These are phyloP conservation scores for Podaxis rugospora DNA, from an alignment of 768 basidiomycete species.

Conservation along the genomic window DNA sequence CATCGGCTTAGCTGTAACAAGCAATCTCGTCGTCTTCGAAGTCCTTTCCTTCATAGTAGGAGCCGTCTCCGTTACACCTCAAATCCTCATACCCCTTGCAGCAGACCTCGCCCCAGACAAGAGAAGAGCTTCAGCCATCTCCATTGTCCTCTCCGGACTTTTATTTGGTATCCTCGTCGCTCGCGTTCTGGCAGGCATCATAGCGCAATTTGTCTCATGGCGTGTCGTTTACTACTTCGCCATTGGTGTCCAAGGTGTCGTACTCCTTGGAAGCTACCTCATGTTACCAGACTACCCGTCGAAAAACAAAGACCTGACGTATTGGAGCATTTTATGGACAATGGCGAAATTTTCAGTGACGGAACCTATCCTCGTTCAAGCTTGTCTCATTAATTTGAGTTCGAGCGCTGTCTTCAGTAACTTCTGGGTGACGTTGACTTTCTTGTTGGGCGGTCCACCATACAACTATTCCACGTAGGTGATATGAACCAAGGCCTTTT, in stretches of 20 bases:
- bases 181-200: constrained; percentile 69
- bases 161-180: constrained; percentile 72
- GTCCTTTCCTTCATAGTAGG: constrained; percentile 69
- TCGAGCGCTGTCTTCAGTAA: constrained; percentile 55
- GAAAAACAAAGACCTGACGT: constrained; percentile 62
- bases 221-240: constrained; percentile 76
- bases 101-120: constrained; percentile 79
- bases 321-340: constrained; percentile 63
- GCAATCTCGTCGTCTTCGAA: constrained; percentile 56
- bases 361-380: constrained; percentile 75
- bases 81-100: constrained; percentile 73
- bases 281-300: constrained; percentile 82
- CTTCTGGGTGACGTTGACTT: constrained; percentile 77
- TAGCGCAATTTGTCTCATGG: constrained; percentile 71
- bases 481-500: background rate
- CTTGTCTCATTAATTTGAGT: constrained; percentile 54
- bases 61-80: constrained; percentile 64
- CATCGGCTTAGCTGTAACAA: constrained; percentile 67
- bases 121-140: constrained; percentile 68
- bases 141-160: constrained; percentile 65
- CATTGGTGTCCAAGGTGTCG: constrained; percentile 60
- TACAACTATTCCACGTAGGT: constrained; percentile 73
- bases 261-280: constrained; percentile 56
- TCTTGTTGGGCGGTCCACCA: constrained; percentile 71
- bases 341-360: constrained; percentile 77